Percentiles rank a stretch among this genome's conserved stretches.
Conservation (phyloP, 805 yeast species). For the Cyberlindnera saturnus region DNA sequence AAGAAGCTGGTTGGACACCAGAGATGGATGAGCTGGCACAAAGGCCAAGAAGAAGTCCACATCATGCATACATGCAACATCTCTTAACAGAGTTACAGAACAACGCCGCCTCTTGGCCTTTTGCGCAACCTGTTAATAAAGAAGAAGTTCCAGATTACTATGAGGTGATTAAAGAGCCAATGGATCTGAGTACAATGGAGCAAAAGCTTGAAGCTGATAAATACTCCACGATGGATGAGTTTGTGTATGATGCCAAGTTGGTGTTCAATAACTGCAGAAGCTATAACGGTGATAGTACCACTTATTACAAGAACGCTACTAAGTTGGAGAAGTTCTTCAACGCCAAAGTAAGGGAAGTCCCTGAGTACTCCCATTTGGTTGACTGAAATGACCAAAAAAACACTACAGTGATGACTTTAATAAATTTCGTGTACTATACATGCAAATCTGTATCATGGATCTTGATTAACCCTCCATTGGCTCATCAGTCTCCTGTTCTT, state of each 20-base stretch:
- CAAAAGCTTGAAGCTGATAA: slow-evolving; percentile 86
- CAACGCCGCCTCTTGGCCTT: slow-evolving; percentile 98
- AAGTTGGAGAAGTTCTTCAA: slow-evolving; percentile 87
- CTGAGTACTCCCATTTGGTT: slow-evolving; percentile 81
- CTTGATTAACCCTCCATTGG: slow-evolving; percentile 7
- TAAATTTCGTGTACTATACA: slow-evolving; percentile 12
- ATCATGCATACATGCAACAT: slow-evolving; percentile 89
- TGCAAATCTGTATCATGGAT: not conserved
- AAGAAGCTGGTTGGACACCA: slow-evolving; percentile 96
- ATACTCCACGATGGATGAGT: slow-evolving; percentile 86
- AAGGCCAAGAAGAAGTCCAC: slow-evolving; percentile 90
- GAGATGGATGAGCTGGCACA: slow-evolving; percentile 97
- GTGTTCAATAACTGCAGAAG: slow-evolving; percentile 87
- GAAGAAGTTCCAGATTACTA: slow-evolving; percentile 96
- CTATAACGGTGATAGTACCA: slow-evolving; percentile 90
- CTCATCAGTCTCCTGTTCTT: slow-evolving; percentile 58
- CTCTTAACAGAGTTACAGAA: slow-evolving; percentile 82
- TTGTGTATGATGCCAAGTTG: slow-evolving; percentile 79
- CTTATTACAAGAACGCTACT: slow-evolving; percentile 92
- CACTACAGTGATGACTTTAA: not conserved
- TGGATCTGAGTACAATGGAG: slow-evolving; percentile 97
- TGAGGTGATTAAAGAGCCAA: slow-evolving; percentile 94
- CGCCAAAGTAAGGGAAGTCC: slow-evolving; percentile 77
- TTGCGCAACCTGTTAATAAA: slow-evolving; percentile 83
- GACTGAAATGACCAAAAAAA: not conserved